Percentiles rank a stretch among this genome's conserved stretches.
phyloP scores from a whole-genome alignment of 257 asterid species.

The Salvia miltiorrhiza region DNA sequence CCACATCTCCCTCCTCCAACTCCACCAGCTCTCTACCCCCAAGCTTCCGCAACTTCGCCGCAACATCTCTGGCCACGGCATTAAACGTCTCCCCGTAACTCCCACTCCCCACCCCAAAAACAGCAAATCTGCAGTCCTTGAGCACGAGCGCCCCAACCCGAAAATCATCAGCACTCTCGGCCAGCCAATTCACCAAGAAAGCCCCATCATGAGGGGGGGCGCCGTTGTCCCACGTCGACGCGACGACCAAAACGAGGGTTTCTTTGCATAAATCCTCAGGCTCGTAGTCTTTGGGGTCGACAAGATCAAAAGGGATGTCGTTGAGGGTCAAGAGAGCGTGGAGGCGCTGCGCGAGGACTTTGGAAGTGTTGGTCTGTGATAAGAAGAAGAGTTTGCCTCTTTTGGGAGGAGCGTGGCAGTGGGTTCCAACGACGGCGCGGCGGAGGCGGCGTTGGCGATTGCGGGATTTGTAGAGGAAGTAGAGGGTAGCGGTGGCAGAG shows the following conservation, averaged over 20 bases:
- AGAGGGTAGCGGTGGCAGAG: constrained; percentile 79
- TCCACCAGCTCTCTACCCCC: constrained; percentile 74
- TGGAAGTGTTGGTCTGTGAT: constrained; percentile 78
- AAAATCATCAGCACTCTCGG: constrained; percentile 88
- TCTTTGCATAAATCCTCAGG: constrained; percentile 89
- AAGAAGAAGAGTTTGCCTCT: constrained; percentile 77
- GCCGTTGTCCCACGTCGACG: constrained; percentile 96
- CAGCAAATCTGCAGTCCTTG: constrained; percentile 57
- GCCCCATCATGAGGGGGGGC: constrained; percentile 65
- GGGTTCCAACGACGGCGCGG: constrained; percentile 20
- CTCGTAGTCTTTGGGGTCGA: constrained; percentile 79
- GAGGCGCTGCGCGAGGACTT: constrained; percentile 83
- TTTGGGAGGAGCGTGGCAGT: constrained; percentile 15
- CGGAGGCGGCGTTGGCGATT: constrained; percentile 55
- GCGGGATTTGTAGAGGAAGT: constrained; percentile 78
- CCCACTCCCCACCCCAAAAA: constrained; percentile 91
- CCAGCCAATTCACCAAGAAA: constrained; percentile 80
- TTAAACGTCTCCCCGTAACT: constrained; percentile 67
- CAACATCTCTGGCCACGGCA: constrained; percentile 58
- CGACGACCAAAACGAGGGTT: constrained; percentile 49
- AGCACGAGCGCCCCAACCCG: constrained; percentile 83
- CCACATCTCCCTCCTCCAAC: constrained; percentile 77
- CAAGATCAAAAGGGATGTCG: constrained; percentile 54
- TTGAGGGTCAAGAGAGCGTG: constrained; percentile 44
- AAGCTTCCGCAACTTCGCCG: constrained; percentile 53